A percentile compares a stretch with the other conserved stretches of the same genome.
phyloP scores from a whole-genome alignment of 73 alveolate genomes.

The Uronychia setigera region DNA sequence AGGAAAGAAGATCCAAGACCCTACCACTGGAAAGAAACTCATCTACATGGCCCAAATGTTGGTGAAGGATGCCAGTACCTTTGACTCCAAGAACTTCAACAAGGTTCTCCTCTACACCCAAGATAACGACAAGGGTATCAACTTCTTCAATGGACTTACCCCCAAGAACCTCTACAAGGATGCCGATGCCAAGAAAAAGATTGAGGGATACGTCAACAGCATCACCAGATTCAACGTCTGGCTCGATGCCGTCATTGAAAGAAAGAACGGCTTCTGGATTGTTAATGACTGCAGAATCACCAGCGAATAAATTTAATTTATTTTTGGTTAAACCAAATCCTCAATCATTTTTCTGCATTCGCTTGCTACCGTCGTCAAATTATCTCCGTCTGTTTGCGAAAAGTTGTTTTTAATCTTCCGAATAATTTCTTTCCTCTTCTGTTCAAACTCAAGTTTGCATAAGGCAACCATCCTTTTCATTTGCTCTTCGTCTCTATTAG shows the following conservation, averaged over 20 bases:
- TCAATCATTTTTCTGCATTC: background rate
- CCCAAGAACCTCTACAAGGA: slow-evolving; percentile 61
- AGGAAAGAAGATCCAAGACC: slow-evolving; percentile 19
- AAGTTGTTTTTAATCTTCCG: background rate
- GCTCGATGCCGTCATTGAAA: slow-evolving; percentile 61
- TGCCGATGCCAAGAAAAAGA: slow-evolving; percentile 32
- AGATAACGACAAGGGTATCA: slow-evolving; percentile 43
- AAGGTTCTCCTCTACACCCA: slow-evolving; percentile 60
- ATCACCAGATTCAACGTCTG: slow-evolving; percentile 56
- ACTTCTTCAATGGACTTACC: slow-evolving; percentile 44
- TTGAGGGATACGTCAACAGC: slow-evolving; percentile 23
- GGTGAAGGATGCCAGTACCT: slow-evolving; percentile 59
- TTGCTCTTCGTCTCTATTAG: background rate
- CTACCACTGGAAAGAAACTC: background rate
- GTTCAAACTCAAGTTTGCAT: background rate
- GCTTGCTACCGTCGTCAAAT: background rate
- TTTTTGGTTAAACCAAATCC: background rate
- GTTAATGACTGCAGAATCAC: background rate
- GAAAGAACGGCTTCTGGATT: slow-evolving; percentile 24
- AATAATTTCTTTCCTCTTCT: background rate
- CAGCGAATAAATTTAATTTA: background rate
- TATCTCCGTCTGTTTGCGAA: background rate
- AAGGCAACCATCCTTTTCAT: background rate
- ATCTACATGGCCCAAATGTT: slow-evolving; percentile 59
- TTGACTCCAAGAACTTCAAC: slow-evolving; percentile 33